A percentile compares a stretch with the other conserved stretches of the same genome.
These are phyloP conservation scores for Pontederia crassipes DNA, from an alignment of 176 grass and related monocot species.

Conservation along the genomic window DNA sequence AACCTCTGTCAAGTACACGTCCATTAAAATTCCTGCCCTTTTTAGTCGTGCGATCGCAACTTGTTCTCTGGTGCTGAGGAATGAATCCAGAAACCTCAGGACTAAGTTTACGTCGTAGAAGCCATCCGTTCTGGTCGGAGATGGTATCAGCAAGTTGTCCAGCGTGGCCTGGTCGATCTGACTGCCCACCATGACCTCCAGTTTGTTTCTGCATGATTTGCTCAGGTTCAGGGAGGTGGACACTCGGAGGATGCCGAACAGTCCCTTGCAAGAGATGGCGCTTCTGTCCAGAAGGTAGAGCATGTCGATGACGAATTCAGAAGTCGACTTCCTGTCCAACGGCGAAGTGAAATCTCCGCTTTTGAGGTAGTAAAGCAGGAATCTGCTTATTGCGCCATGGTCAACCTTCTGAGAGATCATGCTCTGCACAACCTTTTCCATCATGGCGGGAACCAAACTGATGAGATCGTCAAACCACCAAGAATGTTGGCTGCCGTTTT, in stretches of 20 bases:
- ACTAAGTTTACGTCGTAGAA: conserved; percentile 67
- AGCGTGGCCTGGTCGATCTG: conserved; percentile 76
- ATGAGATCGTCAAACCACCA: conserved; percentile 94
- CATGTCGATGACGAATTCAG: conserved; percentile 31
- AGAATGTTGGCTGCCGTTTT: conserved; percentile 20
- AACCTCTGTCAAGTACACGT: conserved; percentile 79
- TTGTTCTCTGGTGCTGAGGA: conserved; percentile 24
- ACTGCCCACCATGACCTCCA: conserved; percentile 65
- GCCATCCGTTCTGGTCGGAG: conserved; percentile 32
- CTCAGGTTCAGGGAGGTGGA: conserved; percentile 34
- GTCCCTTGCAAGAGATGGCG: conserved; percentile 64
- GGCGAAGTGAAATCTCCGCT: conserved; percentile 26
- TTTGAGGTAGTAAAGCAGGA: conserved; percentile 83
- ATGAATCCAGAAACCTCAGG: conserved; percentile 56
- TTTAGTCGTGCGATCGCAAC: conserved; percentile 33
- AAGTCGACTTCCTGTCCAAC: conserved; percentile 38
- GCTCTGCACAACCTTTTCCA: conserved; percentile 42
- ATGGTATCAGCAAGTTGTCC: conserved; percentile 71
- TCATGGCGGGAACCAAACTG: conserved; percentile 25
- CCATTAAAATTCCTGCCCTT: conserved; percentile 51
- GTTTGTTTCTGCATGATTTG: conserved; percentile 20
- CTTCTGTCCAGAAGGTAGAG: conserved; percentile 44
- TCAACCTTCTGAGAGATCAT: conserved; percentile 46
- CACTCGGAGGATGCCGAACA: conserved; percentile 70
- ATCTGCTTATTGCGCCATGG: conserved; percentile 46